phyloP scores from a whole-genome alignment of 139 green algal species.

The Choricystis sp. region DNA sequence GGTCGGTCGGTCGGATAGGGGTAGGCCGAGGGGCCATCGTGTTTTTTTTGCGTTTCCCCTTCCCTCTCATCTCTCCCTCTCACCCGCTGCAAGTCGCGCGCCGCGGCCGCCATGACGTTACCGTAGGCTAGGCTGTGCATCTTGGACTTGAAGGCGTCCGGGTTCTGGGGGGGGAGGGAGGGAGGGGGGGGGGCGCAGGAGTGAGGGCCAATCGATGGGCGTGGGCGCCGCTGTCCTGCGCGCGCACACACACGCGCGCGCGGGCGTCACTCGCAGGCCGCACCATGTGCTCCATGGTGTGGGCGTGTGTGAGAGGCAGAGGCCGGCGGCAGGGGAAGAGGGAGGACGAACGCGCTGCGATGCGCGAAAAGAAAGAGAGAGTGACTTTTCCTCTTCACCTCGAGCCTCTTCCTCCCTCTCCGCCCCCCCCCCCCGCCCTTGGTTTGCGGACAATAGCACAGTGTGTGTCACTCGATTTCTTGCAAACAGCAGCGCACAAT shows the following conservation, averaged over 20 bases:
- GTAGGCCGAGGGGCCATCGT: background rate
- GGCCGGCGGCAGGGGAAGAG: background rate
- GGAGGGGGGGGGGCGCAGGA: too few relatives aligned
- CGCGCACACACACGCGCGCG: background rate
- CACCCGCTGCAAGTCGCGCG: constrained; percentile 54
- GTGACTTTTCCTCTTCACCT: too few relatives aligned
- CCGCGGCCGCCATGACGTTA: constrained; percentile 52
- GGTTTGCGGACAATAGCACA: too few relatives aligned
- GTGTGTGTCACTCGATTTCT: too few relatives aligned
- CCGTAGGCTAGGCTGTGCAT: constrained; percentile 59
- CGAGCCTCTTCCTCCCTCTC: too few relatives aligned
- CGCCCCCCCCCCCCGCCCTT: too few relatives aligned
- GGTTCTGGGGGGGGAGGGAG: background rate
- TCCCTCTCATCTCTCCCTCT: background rate
- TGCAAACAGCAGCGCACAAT: too few relatives aligned
- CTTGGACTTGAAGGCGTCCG: constrained; percentile 25
- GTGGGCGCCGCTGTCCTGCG: background rate
- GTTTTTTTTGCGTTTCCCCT: background rate
- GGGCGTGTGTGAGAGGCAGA: background rate
- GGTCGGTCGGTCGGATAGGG: too few relatives aligned
- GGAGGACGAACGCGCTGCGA: background rate
- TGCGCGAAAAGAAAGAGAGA: background rate
- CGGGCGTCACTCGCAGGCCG: background rate
- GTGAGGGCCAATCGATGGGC: too few relatives aligned
- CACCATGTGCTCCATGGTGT: background rate